Conservation (phyloP, 495 filamentous ascomycete species). For the Thermothielavioides terrestris region DNA sequence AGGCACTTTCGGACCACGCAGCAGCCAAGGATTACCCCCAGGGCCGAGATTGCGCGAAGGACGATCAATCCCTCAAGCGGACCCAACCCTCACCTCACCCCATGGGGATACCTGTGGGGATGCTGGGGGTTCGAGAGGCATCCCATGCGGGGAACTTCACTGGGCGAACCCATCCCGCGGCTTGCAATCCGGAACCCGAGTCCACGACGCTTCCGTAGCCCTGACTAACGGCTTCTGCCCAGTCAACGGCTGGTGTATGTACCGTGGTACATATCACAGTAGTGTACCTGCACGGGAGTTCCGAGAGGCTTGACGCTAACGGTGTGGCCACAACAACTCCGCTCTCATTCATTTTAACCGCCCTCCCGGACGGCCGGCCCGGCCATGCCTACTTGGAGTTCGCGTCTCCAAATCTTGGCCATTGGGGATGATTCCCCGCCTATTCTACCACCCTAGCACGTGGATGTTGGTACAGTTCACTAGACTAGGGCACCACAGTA, state of each 20-base stretch:
- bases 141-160: too few relatives aligned
- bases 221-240: neutral
- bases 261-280: too few relatives aligned
- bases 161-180: neutral
- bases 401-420: constrained; percentile 13
- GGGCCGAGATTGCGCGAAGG: too few relatives aligned
- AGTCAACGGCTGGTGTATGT: constrained; percentile 5
- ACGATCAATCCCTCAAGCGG: neutral
- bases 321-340: neutral
- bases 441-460: constrained; percentile 7
- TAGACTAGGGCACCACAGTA: too few relatives aligned
- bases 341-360: constrained; percentile 17
- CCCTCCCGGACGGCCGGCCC: too few relatives aligned
- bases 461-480: constrained; percentile 8
- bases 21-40: neutral
- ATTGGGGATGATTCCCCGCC: too few relatives aligned
- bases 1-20: neutral
- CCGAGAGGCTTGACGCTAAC: neutral
- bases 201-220: neutral
- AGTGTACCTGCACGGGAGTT: too few relatives aligned
- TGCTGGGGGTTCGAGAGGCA: neutral
- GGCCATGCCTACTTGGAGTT: constrained; percentile 5
- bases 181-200: neutral
- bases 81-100: neutral
- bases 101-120: neutral